phyloP scores from a whole-genome alignment of 2,329 filamentous ascomycete genomes.

The Venturia asperata region DNA sequence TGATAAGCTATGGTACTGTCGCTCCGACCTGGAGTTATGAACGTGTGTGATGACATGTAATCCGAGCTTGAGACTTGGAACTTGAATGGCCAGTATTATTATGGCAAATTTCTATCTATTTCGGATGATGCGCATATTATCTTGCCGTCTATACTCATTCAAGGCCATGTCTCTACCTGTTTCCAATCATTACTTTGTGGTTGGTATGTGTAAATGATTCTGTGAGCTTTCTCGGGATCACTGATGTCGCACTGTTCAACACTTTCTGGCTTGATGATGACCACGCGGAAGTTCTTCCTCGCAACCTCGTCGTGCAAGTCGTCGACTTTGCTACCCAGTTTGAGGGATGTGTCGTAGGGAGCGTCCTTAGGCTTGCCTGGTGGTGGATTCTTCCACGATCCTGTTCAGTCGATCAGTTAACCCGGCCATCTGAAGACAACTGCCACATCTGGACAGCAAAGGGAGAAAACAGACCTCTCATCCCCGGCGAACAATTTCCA shows the following conservation, averaged over 20 bases:
- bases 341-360: constrained; percentile 32
- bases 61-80: no score
- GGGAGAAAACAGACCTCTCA: constrained; percentile 52
- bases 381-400: constrained; percentile 55
- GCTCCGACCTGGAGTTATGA: no score
- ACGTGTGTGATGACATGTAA: no score
- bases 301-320: constrained; percentile 65
- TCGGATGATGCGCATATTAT: not conserved
- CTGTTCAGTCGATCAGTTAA: constrained; percentile 31
- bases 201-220: constrained; percentile 62
- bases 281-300: constrained; percentile 72
- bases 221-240: constrained; percentile 53
- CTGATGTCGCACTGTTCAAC: constrained; percentile 69
- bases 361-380: constrained; percentile 42
- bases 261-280: constrained; percentile 74
- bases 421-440: no score
- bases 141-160: constrained; percentile 20
- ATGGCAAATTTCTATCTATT: no score
- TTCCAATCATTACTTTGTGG: constrained; percentile 24
- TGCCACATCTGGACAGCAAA: constrained; percentile 21
- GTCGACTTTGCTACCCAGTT: constrained; percentile 57
- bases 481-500: constrained; percentile 74
- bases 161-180: constrained; percentile 62
- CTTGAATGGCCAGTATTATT: no score
- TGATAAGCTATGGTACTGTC: not conserved